A percentile compares a stretch with the other conserved stretches of the same genome.
phyloP scores from a whole-genome alignment of 2,329 filamentous ascomycete genomes.

The Cladosporium sp. region DNA sequence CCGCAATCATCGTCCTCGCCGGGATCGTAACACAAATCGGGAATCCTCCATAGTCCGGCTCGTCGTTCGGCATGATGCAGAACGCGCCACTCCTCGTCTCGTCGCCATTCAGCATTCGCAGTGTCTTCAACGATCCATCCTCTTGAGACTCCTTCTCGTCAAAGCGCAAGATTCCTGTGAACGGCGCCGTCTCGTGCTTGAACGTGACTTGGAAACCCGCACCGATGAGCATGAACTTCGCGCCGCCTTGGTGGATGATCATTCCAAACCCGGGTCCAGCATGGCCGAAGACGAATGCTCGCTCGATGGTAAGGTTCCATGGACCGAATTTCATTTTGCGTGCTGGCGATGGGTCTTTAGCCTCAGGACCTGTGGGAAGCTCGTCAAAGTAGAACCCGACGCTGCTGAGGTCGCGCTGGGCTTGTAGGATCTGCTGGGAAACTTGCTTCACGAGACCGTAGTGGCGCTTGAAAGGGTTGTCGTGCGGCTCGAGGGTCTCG shows the following conservation, averaged over 20 bases:
- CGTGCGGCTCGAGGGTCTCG: constrained; percentile 36
- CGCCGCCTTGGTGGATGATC: constrained; percentile 38
- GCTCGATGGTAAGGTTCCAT: constrained; percentile 36
- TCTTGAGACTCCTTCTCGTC: constrained; percentile 39
- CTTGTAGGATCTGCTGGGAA: constrained; percentile 35
- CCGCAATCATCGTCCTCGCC: constrained; percentile 46
- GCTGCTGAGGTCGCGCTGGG: constrained; percentile 33
- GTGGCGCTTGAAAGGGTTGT: constrained; percentile 35
- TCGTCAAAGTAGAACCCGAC: constrained; percentile 46
- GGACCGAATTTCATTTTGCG: constrained; percentile 33
- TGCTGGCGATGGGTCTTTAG: constrained; percentile 27
- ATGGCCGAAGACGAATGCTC: constrained; percentile 45
- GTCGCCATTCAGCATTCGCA: constrained; percentile 41
- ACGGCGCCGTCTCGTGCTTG: constrained; percentile 31
- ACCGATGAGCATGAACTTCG: constrained; percentile 43
- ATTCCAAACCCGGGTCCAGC: constrained; percentile 40
- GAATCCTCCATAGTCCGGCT: constrained; percentile 55
- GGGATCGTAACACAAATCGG: constrained; percentile 54
- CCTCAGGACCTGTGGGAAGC: constrained; percentile 20
- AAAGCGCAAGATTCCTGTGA: constrained; percentile 42
- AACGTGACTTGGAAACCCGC: constrained; percentile 42
- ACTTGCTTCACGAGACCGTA: constrained; percentile 39
- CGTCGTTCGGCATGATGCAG: constrained; percentile 53
- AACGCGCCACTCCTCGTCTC: constrained; percentile 47
- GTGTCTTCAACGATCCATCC: constrained; percentile 34